Evolutionary conservation across 352 stramenopile genomes (phyloP).

Genomic region (Phytophthora chlamydospora): DNA sequence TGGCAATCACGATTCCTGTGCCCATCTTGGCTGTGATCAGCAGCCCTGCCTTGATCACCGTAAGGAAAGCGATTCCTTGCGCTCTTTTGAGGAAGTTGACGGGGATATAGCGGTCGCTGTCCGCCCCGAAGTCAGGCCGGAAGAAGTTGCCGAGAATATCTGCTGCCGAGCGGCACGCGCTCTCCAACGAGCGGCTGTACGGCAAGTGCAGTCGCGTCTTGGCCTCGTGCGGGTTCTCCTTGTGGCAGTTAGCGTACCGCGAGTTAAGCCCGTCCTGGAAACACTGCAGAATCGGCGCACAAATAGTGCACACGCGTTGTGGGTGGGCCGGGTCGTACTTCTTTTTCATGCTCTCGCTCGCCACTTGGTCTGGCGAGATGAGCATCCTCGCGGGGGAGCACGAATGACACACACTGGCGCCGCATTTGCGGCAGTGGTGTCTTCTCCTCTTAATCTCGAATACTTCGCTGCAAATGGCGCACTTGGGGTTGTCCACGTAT

Average conservation of each 20-base stretch:
- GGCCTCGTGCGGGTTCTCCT: constrained; percentile 78
- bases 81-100: constrained; percentile 82
- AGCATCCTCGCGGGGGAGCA: constrained; percentile 81
- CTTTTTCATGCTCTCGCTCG: constrained; percentile 45
- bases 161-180: constrained; percentile 73
- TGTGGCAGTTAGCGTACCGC: constrained; percentile 83
- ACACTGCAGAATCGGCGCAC: constrained; percentile 72
- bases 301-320: constrained; percentile 85
- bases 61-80: constrained; percentile 86
- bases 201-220: constrained; percentile 78
- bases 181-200: constrained; percentile 75
- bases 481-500: constrained; percentile 64
- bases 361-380: constrained; percentile 72
- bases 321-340: constrained; percentile 75
- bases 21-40: constrained; percentile 86
- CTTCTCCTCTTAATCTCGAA: constrained; percentile 82
- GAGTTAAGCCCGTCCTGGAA: constrained; percentile 75
- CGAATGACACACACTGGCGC: constrained; percentile 64
- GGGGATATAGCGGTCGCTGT: constrained; percentile 81
- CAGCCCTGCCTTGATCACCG: constrained; percentile 82
- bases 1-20: constrained; percentile 91
- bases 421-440: constrained; percentile 81
- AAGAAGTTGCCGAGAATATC: constrained; percentile 89
- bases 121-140: constrained; percentile 60
- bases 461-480: constrained; percentile 76